A percentile compares a stretch with the other conserved stretches of the same genome.
Conservation (phyloP, 78 protist genomes). For the Monocercomonoides exilis region DNA sequence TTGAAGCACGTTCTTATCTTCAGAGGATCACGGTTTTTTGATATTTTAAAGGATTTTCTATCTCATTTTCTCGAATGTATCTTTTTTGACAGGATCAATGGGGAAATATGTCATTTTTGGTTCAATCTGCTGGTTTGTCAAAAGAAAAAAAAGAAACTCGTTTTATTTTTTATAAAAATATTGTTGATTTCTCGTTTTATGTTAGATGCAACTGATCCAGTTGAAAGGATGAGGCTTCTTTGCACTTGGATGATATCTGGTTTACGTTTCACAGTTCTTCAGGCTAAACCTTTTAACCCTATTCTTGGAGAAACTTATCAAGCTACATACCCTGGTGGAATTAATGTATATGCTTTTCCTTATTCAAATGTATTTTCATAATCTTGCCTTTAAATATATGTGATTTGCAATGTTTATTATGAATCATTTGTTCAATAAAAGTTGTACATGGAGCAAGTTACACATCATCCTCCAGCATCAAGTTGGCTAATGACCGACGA, state of each 20-base stretch:
- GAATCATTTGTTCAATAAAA: too few relatives aligned
- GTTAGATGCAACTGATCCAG: neutral
- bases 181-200: neutral
- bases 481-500: neutral
- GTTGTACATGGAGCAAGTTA: neutral
- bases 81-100: neutral
- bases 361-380: too few relatives aligned
- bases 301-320: neutral
- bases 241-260: neutral
- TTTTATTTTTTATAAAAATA: neutral
- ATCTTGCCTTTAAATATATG: too few relatives aligned
- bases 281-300: neutral
- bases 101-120: neutral
- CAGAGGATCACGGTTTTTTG: neutral
- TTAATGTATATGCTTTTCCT: too few relatives aligned
- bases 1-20: neutral
- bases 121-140: neutral
- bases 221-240: neutral
- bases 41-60: too few relatives aligned
- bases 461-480: neutral
- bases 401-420: too few relatives aligned
- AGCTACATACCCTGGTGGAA: neutral
- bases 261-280: neutral
- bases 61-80: neutral
- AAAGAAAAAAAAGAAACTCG: too few relatives aligned